These are phyloP conservation scores for Fusarium burgessii DNA, from an alignment of 2,329 filamentous ascomycete genomes.

Conservation along the genomic window DNA sequence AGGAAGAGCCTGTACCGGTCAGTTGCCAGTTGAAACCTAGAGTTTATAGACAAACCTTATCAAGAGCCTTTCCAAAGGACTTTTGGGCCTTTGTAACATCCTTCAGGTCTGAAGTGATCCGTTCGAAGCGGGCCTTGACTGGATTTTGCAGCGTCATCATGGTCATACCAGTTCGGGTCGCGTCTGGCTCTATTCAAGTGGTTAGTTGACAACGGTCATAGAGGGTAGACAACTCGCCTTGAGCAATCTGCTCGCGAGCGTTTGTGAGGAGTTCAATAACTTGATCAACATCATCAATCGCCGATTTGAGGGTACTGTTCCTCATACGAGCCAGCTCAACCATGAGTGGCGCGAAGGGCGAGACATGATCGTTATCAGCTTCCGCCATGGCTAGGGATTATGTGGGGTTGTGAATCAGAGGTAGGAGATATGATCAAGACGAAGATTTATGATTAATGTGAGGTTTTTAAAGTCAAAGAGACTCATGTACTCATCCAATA, in stretches of 20 bases:
- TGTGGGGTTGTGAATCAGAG: background rate
- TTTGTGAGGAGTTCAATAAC: conserved; percentile 81
- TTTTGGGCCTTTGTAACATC: conserved; percentile 85
- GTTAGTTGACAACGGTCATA: conserved; percentile 25
- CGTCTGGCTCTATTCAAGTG: conserved; percentile 48
- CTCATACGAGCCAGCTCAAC: conserved; percentile 80
- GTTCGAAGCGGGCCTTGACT: conserved; percentile 82
- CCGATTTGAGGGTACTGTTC: conserved; percentile 74
- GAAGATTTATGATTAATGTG: background rate
- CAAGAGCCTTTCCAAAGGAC: conserved; percentile 85
- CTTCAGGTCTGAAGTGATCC: conserved; percentile 83
- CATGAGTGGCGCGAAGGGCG: conserved; percentile 69
- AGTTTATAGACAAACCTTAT: conserved; percentile 69
- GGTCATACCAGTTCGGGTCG: conserved; percentile 75
- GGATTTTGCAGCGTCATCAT: conserved; percentile 89
- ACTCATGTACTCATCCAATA: background rate
- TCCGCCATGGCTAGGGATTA: conserved; percentile 49
- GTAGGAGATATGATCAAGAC: background rate
- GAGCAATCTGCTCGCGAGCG: conserved; percentile 79
- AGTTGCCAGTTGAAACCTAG: conserved; percentile 10
- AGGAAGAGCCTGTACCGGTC: conserved; percentile 53
- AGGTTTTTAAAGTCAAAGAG: background rate
- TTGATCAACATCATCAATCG: conserved; percentile 83
- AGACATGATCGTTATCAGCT: conserved; percentile 53
- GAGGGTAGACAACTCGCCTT: conserved; percentile 60